Percentiles rank a stretch among this genome's conserved stretches.
Evolutionary conservation across 108 stramenopile genomes (phyloP).

Genomic region (Phaeodactylum tricornutum): DNA sequence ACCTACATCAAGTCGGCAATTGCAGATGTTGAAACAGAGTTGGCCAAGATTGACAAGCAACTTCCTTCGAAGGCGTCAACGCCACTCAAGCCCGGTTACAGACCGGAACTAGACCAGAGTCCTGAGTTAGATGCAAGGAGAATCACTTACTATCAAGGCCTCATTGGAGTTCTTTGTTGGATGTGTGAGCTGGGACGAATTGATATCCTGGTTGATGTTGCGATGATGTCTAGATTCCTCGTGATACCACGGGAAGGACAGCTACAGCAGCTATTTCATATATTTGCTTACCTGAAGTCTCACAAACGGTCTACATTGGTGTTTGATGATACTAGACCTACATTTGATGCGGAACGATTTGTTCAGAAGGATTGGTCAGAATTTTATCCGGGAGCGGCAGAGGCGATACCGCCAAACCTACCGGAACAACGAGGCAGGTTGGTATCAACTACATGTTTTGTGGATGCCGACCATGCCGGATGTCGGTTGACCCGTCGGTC

Average conservation of each 20-base stretch:
- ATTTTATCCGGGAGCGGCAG: conserved; percentile 13
- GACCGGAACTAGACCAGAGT: conserved; percentile 12
- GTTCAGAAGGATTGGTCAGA: conserved; percentile 8
- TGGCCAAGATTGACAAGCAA: conserved; percentile 9
- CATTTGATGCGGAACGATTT: not conserved
- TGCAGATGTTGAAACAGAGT: conserved; percentile 5
- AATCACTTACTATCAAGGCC: conserved; percentile 17
- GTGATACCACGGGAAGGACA: conserved; percentile 30
- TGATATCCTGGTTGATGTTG: conserved; percentile 27
- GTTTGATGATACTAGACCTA: conserved; percentile 18
- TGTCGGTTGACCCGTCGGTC: conserved; percentile 28
- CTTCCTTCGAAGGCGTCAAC: conserved; percentile 12
- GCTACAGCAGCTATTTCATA: conserved; percentile 21
- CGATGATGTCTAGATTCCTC: conserved; percentile 24
- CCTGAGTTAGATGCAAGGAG: conserved; percentile 1
- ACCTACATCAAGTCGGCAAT: conserved; percentile 23
- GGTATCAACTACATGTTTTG: conserved; percentile 18
- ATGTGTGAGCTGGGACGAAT: conserved; percentile 31
- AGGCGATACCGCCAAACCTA: conserved; percentile 18
- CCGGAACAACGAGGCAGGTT: conserved; percentile 18
- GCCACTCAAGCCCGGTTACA: conserved; percentile 7
- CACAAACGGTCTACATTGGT: conserved; percentile 15
- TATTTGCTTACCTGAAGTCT: conserved; percentile 14
- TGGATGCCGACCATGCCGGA: conserved; percentile 44
- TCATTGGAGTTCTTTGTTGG: conserved; percentile 34